A percentile compares a stretch with the other conserved stretches of the same genome.
phyloP scores from a whole-genome alignment of 768 basidiomycete species.

The Kwoniella mangroviensis region DNA sequence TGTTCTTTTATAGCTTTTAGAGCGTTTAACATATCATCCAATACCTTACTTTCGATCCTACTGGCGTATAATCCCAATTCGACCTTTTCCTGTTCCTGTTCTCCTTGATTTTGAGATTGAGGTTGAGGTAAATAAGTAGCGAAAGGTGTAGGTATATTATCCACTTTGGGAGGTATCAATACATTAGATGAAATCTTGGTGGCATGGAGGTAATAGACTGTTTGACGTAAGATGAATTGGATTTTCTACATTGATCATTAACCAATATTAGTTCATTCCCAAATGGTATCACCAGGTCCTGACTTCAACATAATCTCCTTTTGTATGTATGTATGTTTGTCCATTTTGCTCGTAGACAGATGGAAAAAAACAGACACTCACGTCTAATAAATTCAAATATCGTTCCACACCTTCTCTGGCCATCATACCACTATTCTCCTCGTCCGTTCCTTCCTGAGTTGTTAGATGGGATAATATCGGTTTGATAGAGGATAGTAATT shows the following conservation, averaged over 20 bases:
- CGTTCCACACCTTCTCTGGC: conserved; percentile 38
- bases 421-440: conserved; percentile 30
- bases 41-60: conserved; percentile 35
- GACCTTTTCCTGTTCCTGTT: background rate
- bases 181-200: conserved; percentile 34
- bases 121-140: conserved; percentile 33
- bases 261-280: background rate
- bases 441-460: conserved; percentile 5
- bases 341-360: background rate
- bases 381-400: conserved; percentile 46
- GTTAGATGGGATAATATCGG: conserved; percentile 42
- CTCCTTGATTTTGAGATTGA: background rate
- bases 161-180: conserved; percentile 30
- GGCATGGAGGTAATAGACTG: conserved; percentile 50
- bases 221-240: conserved; percentile 53
- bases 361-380: conserved; percentile 25
- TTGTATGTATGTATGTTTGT: too few relatives aligned
- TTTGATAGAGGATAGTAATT: conserved; percentile 39
- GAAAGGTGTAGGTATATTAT: conserved; percentile 48
- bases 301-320: too few relatives aligned
- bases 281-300: too few relatives aligned
- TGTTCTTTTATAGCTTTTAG: conserved; percentile 24
- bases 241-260: conserved; percentile 37
- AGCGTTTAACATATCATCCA: conserved; percentile 34
- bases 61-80: conserved; percentile 44